phyloP scores from a whole-genome alignment of 345 rosid genomes.

The Punica granatum region DNA sequence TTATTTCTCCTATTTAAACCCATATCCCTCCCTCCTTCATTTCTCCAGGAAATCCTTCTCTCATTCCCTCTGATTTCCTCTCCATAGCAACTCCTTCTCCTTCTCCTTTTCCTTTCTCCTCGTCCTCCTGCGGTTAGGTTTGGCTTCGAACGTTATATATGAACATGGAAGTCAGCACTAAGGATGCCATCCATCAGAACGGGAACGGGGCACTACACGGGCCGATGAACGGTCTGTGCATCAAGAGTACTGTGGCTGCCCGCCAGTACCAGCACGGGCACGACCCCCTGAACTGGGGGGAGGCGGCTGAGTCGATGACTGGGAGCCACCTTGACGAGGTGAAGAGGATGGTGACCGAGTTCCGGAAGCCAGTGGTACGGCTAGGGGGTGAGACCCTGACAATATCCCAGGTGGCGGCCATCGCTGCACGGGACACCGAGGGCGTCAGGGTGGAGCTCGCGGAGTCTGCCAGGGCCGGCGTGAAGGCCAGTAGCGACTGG shows the following conservation, averaged over 20 bases:
- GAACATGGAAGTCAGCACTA: slow-evolving; percentile 1
- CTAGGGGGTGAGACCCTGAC: slow-evolving; percentile 79
- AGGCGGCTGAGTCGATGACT: slow-evolving; percentile 48
- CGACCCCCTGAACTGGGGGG: slow-evolving; percentile 77
- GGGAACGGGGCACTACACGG: background rate
- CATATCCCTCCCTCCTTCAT: background rate
- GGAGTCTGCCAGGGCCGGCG: slow-evolving; percentile 52
- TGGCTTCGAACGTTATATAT: background rate
- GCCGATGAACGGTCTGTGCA: slow-evolving; percentile 4
- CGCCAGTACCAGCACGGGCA: background rate
- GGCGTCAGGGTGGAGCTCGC: slow-evolving; percentile 43
- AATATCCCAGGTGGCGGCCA: slow-evolving; percentile 68
- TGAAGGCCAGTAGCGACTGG: slow-evolving; percentile 75
- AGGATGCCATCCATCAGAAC: background rate
- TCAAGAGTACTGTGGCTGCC: background rate
- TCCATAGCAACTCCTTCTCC: background rate
- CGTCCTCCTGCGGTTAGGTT: background rate
- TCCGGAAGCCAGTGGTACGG: slow-evolving; percentile 44
- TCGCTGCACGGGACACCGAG: slow-evolving; percentile 22
- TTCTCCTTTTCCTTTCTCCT: background rate
- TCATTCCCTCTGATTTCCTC: background rate
- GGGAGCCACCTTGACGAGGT: slow-evolving; percentile 90
- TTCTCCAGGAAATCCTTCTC: slow-evolving; percentile 18
- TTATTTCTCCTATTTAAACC: slow-evolving; percentile 18
- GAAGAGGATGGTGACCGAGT: slow-evolving; percentile 66